These are phyloP conservation scores for Boletus subparvulus DNA, from an alignment of 768 basidiomycete genomes.

Conservation along the genomic window DNA sequence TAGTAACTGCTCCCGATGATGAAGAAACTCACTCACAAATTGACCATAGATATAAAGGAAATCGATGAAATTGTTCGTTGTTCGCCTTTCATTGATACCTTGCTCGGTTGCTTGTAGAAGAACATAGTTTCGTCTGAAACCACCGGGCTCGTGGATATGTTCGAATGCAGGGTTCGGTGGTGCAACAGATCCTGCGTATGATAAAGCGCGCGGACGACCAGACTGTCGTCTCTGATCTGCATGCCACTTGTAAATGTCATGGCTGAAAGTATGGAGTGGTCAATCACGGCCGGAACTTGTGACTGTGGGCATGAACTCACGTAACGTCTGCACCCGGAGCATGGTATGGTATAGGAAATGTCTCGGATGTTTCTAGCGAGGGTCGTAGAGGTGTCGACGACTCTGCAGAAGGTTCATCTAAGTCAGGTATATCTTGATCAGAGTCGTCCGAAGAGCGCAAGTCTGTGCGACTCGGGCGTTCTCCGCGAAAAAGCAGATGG, in stretches of 20 bases:
- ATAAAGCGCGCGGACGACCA: slow-evolving; percentile 64
- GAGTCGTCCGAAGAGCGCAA: slow-evolving; percentile 23
- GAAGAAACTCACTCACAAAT: slow-evolving; percentile 62
- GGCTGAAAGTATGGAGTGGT: slow-evolving; percentile 42
- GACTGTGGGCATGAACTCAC: slow-evolving; percentile 49
- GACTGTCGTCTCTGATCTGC: slow-evolving; percentile 63
- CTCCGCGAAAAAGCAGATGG: slow-evolving; percentile 77
- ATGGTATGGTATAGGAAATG: slow-evolving; percentile 87
- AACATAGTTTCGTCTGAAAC: slow-evolving; percentile 89
- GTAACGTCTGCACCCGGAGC: slow-evolving; percentile 89
- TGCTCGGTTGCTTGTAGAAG: slow-evolving; percentile 68
- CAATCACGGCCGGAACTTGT: slow-evolving; percentile 16
- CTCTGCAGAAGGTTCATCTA: slow-evolving; percentile 21
- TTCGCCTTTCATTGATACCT: slow-evolving; percentile 56
- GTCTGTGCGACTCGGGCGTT: slow-evolving; percentile 38
- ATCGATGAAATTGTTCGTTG: slow-evolving; percentile 86
- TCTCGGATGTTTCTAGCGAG: slow-evolving; percentile 53
- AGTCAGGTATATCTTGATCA: slow-evolving; percentile 21
- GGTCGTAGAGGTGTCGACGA: slow-evolving; percentile 28
- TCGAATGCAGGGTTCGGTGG: slow-evolving; percentile 77
- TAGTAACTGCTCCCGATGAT: neutral
- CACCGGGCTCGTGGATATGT: slow-evolving; percentile 94
- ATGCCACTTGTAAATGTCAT: slow-evolving; percentile 96
- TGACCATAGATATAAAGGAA: slow-evolving; percentile 95
- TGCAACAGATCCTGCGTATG: slow-evolving; percentile 56